Conservation (phyloP, 2,329 filamentous ascomycete species). For the Drechmeria coniospora region DNA sequence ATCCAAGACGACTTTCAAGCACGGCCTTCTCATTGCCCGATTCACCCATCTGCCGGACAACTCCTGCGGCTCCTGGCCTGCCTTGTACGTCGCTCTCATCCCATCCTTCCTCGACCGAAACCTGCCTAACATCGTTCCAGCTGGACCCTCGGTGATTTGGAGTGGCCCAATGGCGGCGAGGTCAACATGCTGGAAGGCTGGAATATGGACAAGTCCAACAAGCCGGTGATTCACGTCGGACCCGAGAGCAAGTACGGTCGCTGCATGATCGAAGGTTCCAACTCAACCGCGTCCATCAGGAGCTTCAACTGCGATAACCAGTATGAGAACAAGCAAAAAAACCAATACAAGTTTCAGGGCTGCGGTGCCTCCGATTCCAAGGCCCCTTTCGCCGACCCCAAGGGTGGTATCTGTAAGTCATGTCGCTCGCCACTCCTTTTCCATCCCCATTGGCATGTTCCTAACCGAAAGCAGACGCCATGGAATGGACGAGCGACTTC, state of each 20-base stretch:
- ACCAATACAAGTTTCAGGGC: conserved; percentile 22
- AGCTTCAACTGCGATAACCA: conserved; percentile 25
- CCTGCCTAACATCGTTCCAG: conserved; percentile 6
- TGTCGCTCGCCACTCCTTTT: too few relatives aligned
- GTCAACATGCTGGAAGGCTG: conserved; percentile 55
- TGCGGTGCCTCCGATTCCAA: conserved; percentile 24
- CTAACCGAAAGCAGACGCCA: conserved; percentile 22
- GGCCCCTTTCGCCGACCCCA: conserved; percentile 20
- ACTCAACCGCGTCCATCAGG: conserved; percentile 15
- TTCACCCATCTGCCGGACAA: conserved; percentile 52
- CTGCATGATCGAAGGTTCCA: conserved; percentile 17
- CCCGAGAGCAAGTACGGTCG: conserved; percentile 12
- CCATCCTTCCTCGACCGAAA: background rate
- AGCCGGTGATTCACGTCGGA: conserved; percentile 43
- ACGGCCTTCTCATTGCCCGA: conserved; percentile 54
- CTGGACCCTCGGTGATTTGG: conserved; percentile 32
- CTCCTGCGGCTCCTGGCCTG: conserved; percentile 57
- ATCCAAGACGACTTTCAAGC: conserved; percentile 45
- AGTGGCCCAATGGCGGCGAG: conserved; percentile 48
- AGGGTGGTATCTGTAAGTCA: conserved; percentile 27
- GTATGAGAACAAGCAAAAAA: conserved; percentile 15
- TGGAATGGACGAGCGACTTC: conserved; percentile 24
- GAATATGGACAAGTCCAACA: conserved; percentile 37
- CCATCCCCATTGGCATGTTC: too few relatives aligned
- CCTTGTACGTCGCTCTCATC: conserved; percentile 31